These are phyloP conservation scores for Penicillium sp. DNA, from an alignment of 2,329 filamentous ascomycete species.

Conservation along the genomic window DNA sequence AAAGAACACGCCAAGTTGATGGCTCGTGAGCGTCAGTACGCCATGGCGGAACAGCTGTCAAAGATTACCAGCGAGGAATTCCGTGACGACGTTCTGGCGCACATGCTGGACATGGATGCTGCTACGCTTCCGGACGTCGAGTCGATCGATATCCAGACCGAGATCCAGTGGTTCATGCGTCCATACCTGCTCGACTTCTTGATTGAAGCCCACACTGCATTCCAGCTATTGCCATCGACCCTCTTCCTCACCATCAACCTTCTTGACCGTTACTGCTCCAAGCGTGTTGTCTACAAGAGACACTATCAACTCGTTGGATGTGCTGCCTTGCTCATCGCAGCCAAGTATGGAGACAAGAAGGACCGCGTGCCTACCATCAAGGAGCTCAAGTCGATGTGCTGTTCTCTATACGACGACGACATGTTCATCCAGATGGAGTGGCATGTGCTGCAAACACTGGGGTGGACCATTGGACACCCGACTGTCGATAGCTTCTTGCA, in stretches of 20 bases:
- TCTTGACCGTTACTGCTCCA: constrained; percentile 93
- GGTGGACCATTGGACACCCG: constrained; percentile 91
- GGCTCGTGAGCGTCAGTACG: constrained; percentile 73
- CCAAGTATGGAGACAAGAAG: constrained; percentile 98
- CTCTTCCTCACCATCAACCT: constrained; percentile 94
- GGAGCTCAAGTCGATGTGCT: constrained; percentile 98
- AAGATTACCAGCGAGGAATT: too few species aligned
- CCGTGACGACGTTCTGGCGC: too few species aligned
- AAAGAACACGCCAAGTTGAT: constrained; percentile 70
- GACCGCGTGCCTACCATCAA: constrained; percentile 95
- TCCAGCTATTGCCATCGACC: constrained; percentile 86
- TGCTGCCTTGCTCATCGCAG: constrained; percentile 86
- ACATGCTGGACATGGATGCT: too few species aligned
- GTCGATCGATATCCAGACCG: constrained; percentile 96
- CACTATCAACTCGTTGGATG: constrained; percentile 98
- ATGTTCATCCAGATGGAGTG: constrained; percentile 99
- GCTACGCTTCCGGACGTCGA: too few species aligned
- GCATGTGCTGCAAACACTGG: constrained; percentile 94
- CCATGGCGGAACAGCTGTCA: constrained; percentile 81
- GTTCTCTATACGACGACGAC: constrained; percentile 91
- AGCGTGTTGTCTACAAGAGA: constrained; percentile 94
- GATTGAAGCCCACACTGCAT: constrained; percentile 90
- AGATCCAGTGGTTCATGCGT: constrained; percentile 99
- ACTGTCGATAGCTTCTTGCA: constrained; percentile 92
- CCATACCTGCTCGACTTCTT: constrained; percentile 97